Percentiles rank a stretch among this genome's conserved stretches.
Evolutionary conservation across 805 yeast species (phyloP).

Genomic region (Lipomyces sp.): DNA sequence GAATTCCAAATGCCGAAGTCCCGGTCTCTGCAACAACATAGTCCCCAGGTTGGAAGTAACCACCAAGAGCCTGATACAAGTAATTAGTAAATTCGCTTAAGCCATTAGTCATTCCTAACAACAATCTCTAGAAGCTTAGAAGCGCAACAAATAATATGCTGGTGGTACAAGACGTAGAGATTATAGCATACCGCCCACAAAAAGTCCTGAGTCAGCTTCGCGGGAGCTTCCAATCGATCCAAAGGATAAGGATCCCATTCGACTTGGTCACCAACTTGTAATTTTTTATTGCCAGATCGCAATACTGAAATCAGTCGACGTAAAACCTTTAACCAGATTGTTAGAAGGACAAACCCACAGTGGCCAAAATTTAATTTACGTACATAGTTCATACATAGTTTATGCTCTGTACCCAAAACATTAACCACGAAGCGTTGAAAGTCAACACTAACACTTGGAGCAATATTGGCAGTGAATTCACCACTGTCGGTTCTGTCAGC

Average conservation of each 20-base stretch:
- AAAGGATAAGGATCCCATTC: not conserved
- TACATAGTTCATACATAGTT: not conserved
- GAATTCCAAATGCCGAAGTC: conserved; percentile 67
- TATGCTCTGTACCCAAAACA: not conserved
- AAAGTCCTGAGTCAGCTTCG: conserved; percentile 1
- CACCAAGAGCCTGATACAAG: not conserved
- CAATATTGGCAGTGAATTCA: not conserved
- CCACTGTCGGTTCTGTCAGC: not conserved
- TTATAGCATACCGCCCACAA: conserved; percentile 1
- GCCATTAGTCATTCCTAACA: not conserved
- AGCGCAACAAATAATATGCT: not conserved
- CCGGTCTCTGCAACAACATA: conserved; percentile 67
- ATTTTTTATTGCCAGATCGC: not conserved
- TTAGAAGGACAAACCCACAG: not conserved
- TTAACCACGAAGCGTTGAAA: not conserved
- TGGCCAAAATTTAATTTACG: not conserved
- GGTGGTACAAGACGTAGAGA: not conserved
- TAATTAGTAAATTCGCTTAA: not conserved
- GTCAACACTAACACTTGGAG: not conserved
- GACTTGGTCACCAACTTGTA: not conserved
- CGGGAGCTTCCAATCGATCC: not conserved
- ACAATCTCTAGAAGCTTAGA: not conserved
- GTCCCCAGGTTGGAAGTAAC: conserved; percentile 61
- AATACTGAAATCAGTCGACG: not conserved
- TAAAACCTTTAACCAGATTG: not conserved